Conservation (phyloP, 2,329 filamentous ascomycete genomes). For the Phoma sp. region DNA sequence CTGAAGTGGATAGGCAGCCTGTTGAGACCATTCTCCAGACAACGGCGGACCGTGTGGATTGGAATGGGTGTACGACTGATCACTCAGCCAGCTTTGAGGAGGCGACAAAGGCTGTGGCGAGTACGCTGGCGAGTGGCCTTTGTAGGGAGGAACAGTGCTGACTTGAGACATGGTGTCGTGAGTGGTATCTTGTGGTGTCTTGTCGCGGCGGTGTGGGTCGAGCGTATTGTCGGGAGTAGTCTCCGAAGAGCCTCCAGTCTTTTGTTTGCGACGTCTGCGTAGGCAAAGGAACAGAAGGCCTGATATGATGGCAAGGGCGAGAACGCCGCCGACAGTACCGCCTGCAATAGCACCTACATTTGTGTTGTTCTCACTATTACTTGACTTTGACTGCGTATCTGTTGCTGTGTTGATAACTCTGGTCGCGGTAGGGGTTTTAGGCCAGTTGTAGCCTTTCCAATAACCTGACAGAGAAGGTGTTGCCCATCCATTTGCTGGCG, state of each 20-base stretch:
- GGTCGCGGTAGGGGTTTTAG: neutral
- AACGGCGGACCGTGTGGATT: too few species aligned
- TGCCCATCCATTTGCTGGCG: constrained; percentile 56
- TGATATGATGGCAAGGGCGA: neutral
- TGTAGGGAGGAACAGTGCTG: too few species aligned
- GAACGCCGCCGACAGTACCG: neutral
- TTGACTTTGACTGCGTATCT: neutral
- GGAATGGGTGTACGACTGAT: too few species aligned
- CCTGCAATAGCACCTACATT: neutral
- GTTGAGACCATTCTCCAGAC: too few species aligned
- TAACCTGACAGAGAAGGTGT: constrained; percentile 57
- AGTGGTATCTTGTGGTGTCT: neutral
- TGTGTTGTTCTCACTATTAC: neutral
- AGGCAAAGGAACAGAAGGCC: neutral
- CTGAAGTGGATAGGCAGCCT: too few species aligned
- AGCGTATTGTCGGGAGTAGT: neutral
- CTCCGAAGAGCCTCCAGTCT: too few species aligned
- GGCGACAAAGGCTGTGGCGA: too few species aligned
- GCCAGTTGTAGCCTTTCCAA: constrained; percentile 20
- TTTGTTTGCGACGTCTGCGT: neutral
- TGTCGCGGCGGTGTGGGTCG: neutral
- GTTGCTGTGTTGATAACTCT: neutral
- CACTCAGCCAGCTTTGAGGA: too few species aligned
- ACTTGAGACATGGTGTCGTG: neutral
- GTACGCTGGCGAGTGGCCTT: too few species aligned